Evolutionary conservation across 1,284 basidiomycete genomes (phyloP).

Genomic region (Ceratobasidium papillatum): DNA sequence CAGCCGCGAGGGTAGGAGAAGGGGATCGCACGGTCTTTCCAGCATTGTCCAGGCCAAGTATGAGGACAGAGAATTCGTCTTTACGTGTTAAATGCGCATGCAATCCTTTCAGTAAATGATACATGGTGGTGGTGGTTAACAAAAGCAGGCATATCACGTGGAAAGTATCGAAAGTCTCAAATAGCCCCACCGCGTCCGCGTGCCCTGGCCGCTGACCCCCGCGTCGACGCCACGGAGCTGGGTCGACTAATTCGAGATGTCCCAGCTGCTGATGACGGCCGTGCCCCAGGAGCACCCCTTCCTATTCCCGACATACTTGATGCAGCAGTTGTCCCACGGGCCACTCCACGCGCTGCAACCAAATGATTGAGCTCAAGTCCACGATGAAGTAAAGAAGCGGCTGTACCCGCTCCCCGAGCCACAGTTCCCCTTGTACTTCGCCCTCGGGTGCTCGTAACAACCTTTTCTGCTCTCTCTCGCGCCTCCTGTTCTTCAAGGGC

Average conservation of each 20-base stretch:
- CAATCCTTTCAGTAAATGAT: slow-evolving; percentile 88
- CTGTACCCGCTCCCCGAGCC: slow-evolving; percentile 9
- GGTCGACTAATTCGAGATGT: slow-evolving; percentile 23
- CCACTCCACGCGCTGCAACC: slow-evolving; percentile 11
- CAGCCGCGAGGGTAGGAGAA: background rate
- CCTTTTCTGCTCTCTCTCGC: slow-evolving; percentile 33
- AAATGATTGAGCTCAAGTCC: background rate
- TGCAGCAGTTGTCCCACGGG: slow-evolving; percentile 1
- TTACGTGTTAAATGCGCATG: slow-evolving; percentile 91
- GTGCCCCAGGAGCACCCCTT: slow-evolving; percentile 24
- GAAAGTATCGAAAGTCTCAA: background rate
- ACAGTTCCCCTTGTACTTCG: slow-evolving; percentile 11
- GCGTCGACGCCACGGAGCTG: slow-evolving; percentile 32
- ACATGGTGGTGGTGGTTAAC: slow-evolving; percentile 62
- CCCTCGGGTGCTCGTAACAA: background rate
- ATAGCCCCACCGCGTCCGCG: slow-evolving; percentile 29
- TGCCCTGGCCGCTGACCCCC: slow-evolving; percentile 7
- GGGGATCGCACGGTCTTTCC: slow-evolving; percentile 81
- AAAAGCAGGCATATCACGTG: slow-evolving; percentile 24
- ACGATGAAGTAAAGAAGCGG: background rate
- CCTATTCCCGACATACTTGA: slow-evolving; percentile 4
- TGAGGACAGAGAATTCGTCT: slow-evolving; percentile 93
- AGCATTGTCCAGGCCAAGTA: slow-evolving; percentile 81
- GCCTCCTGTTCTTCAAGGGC: slow-evolving; percentile 29
- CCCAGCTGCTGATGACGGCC: slow-evolving; percentile 26